Percentiles rank a stretch among this genome's conserved stretches.
Conservation (phyloP, 495 filamentous ascomycete genomes). For the Lasiosphaeria miniovina region DNA sequence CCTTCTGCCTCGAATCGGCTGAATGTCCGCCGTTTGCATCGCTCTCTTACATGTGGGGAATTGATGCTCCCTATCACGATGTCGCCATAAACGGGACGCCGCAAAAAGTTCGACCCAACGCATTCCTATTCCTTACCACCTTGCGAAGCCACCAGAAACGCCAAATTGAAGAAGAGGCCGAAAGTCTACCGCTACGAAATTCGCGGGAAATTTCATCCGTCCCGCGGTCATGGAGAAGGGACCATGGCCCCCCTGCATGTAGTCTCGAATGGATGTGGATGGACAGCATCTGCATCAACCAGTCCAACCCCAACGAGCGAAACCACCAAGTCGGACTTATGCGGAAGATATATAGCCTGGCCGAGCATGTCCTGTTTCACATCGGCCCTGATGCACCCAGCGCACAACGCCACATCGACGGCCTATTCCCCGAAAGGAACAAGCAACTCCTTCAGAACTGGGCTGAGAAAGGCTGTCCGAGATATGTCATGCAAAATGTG, state of each 20-base stretch:
- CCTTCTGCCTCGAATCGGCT: not conserved
- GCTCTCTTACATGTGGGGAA: slow-evolving; percentile 8
- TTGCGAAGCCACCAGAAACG: not conserved
- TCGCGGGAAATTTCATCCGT: not conserved
- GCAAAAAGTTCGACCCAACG: slow-evolving; percentile 1
- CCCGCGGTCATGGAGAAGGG: not conserved
- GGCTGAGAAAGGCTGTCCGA: not conserved
- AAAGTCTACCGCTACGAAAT: not conserved
- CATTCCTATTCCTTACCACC: slow-evolving; percentile 3
- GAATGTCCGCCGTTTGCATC: slow-evolving; percentile 4
- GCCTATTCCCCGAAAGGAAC: not conserved
- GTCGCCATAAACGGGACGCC: not conserved
- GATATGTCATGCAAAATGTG: not conserved
- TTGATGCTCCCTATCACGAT: not conserved
- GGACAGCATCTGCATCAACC: slow-evolving; percentile 24
- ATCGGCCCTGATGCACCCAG: not conserved
- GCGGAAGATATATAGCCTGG: slow-evolving; percentile 12
- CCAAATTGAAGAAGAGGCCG: not conserved
- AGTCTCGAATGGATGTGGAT: slow-evolving; percentile 15
- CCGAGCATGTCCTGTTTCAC: slow-evolving; percentile 5
- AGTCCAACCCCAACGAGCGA: slow-evolving; percentile 16
- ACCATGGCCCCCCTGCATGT: not conserved
- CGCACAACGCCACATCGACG: not conserved
- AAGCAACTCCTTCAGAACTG: not conserved
- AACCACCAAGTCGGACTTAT: slow-evolving; percentile 17